phyloP scores from a whole-genome alignment of 331 rosid genomes.

The Stylosanthes scabra region DNA sequence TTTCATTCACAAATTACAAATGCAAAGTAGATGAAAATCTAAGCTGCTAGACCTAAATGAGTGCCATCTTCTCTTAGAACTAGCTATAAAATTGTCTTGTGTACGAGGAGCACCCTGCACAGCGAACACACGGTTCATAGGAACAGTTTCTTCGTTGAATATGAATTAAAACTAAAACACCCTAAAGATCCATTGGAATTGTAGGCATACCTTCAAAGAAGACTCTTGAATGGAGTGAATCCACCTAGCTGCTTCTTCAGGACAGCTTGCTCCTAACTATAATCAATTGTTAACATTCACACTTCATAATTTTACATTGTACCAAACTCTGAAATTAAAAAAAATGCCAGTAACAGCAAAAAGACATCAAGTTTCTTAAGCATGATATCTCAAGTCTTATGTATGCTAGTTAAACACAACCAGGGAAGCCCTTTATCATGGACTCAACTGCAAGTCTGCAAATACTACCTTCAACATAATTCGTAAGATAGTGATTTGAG shows the following conservation, averaged over 20 bases:
- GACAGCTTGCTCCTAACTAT: conserved; percentile 89
- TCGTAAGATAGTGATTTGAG: not conserved
- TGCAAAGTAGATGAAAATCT: not conserved
- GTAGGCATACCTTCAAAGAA: conserved; percentile 61
- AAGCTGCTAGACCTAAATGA: conserved; percentile 64
- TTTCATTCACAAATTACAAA: conserved; percentile 17
- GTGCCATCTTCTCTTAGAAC: conserved; percentile 79
- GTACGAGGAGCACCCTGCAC: conserved; percentile 65
- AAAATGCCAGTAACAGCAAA: not conserved
- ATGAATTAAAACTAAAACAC: conserved; percentile 24
- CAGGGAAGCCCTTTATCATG: not conserved
- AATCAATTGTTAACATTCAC: conserved; percentile 16
- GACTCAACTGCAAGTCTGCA: not conserved
- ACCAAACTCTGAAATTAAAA: not conserved
- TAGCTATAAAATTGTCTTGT: conserved; percentile 47
- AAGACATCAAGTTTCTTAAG: not conserved
- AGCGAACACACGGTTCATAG: conserved; percentile 16
- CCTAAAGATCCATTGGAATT: not conserved
- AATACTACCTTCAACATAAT: not conserved
- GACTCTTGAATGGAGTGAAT: conserved; percentile 82
- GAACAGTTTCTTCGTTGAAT: conserved; percentile 39
- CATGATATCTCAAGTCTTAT: not conserved
- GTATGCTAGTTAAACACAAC: not conserved
- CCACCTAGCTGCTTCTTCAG: conserved; percentile 93
- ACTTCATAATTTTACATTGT: conserved; percentile 17